phyloP scores from a whole-genome alignment of 306 rosid genomes.

The Prunus davidiana region DNA sequence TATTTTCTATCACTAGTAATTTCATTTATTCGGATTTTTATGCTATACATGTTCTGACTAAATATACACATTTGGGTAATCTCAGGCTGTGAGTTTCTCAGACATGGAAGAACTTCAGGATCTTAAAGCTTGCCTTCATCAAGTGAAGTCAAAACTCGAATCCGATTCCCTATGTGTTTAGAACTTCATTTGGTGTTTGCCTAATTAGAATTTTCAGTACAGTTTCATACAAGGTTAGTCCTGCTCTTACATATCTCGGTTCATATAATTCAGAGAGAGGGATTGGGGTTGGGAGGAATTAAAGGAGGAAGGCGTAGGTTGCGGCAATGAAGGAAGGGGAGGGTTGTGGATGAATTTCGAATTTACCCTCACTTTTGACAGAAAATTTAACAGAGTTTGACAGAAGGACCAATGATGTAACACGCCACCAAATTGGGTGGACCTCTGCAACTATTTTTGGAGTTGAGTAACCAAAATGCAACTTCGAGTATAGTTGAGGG shows the following conservation, averaged over 20 bases:
- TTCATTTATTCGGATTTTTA: background rate
- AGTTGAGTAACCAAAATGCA: too few relatives aligned
- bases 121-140: conserved; percentile 6
- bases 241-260: background rate
- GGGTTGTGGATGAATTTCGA: too few relatives aligned
- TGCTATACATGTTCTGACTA: background rate
- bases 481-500: background rate
- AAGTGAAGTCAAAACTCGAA: conserved; percentile 19
- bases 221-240: background rate
- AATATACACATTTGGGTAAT: background rate
- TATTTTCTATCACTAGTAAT: background rate
- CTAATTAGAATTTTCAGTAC: background rate
- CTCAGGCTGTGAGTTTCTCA: background rate
- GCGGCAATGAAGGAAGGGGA: too few relatives aligned
- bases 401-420: too few relatives aligned
- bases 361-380: too few relatives aligned
- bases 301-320: too few relatives aligned
- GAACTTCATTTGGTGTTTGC: background rate
- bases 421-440: too few relatives aligned
- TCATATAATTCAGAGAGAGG: background rate
- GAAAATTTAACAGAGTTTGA: too few relatives aligned
- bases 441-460: too few relatives aligned
- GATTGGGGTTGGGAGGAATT: too few relatives aligned
- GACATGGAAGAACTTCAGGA: conserved; percentile 15
- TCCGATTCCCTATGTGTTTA: background rate